Conservation (phyloP, 2,329 filamentous ascomycete species). For the Pezicula neosporulosa region DNA sequence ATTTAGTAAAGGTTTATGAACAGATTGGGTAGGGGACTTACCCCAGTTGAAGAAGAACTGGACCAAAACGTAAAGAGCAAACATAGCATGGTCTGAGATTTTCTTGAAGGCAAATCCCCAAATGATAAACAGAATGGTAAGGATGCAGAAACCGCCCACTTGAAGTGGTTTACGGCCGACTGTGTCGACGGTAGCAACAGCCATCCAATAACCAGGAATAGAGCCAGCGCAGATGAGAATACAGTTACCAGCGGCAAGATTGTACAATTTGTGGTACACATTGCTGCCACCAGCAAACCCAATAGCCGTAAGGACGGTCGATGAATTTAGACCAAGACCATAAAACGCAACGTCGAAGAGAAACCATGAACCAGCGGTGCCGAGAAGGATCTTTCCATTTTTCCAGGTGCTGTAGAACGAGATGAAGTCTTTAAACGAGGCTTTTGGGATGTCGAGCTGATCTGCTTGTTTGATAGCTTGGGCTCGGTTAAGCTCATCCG, state of each 20-base stretch:
- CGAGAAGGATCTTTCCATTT: slow-evolving; percentile 69
- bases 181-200: slow-evolving; percentile 70
- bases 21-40: not conserved
- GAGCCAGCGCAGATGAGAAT: slow-evolving; percentile 76
- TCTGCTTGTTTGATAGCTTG: slow-evolving; percentile 51
- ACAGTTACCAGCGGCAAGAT: slow-evolving; percentile 72
- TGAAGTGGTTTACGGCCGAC: slow-evolving; percentile 79
- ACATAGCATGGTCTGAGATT: slow-evolving; percentile 45
- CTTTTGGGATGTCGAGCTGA: slow-evolving; percentile 53
- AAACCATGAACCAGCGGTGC: slow-evolving; percentile 86
- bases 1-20: no score
- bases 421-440: slow-evolving; percentile 69
- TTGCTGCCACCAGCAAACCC: slow-evolving; percentile 63
- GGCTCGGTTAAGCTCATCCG: slow-evolving; percentile 65
- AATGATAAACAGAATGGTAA: slow-evolving; percentile 59
- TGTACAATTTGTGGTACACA: slow-evolving; percentile 67
- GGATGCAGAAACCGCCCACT: slow-evolving; percentile 55
- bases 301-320: slow-evolving; percentile 68
- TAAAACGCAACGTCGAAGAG: slow-evolving; percentile 64
- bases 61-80: slow-evolving; percentile 60
- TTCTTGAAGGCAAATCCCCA: slow-evolving; percentile 58
- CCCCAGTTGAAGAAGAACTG: slow-evolving; percentile 67
- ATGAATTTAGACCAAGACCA: slow-evolving; percentile 70
- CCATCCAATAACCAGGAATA: slow-evolving; percentile 79
- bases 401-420: slow-evolving; percentile 67